Base-by-base conservation (phyloP, 306 rosid genomes). In the Coriaria nepalensis region DNA sequence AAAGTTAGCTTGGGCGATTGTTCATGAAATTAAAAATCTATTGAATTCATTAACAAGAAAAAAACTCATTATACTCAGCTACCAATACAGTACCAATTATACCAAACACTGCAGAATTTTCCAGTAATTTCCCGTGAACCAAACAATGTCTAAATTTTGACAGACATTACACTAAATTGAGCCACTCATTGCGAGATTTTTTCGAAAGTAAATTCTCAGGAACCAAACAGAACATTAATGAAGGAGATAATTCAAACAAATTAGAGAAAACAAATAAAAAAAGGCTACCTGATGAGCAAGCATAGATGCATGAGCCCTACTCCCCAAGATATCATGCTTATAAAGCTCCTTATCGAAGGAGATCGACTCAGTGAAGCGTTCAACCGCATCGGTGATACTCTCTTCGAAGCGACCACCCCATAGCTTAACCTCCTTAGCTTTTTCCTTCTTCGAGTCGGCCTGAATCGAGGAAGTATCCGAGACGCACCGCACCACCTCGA, bases 361-460 rank as follows among this genome's bases (percentile, higher is more conserved):
- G 62, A 90, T 72, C n/a, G 98, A 90, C 58, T 90, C 98, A 0
- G 98, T 81, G 78, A 90, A 81, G 40, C 92, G 74, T 68, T 90
- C 98, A 2, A 90, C 98, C 2, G 68, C 72, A 35, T 90, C 94
- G 33, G 98, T 81, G 6, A 90, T 92, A 41, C 83, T 70, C 49
- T 85, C 82, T 63, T 90, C 78, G 62, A 90, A 90, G 29, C 98
- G 78, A n/a, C 98, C 98, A 12, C 95, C 98, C 98, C 98, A 90
- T 0, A 90, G 87, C 68, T 90, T 90, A 10, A 51, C 73, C 70
- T 90, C 95, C 65, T 90, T 90, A 45, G 74, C 48, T 48, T 64
- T 65, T 11, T 11, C 39, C 37, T 15, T 32, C 11, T 55, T 50
- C 6, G 43, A 56, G 15, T 57, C 62, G 29, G 44, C 43, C 8